Percentiles rank a stretch among this genome's conserved stretches.
phyloP scores from a whole-genome alignment of 2,329 filamentous ascomycete species.

The Akanthomyces muscarius region DNA sequence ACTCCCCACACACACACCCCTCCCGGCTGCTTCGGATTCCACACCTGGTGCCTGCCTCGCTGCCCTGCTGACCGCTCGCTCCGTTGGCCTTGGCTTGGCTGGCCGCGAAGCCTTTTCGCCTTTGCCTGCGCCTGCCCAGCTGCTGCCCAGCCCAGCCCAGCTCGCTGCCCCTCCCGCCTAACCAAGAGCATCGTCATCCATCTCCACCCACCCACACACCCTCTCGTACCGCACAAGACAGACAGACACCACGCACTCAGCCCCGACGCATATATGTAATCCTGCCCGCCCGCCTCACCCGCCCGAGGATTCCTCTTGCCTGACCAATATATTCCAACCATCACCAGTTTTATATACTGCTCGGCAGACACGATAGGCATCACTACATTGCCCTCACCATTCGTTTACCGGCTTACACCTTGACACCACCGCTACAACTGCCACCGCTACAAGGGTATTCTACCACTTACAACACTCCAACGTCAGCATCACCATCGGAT shows the following conservation, averaged over 20 bases:
- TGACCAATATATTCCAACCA: not conserved
- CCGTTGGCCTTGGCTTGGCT: not conserved
- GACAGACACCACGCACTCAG: conserved; percentile 5
- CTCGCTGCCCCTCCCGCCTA: not conserved
- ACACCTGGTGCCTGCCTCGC: not conserved
- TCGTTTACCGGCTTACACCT: not conserved
- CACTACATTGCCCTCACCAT: not conserved
- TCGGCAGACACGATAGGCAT: not conserved
- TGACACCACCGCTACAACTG: not conserved
- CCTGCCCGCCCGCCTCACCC: conserved; percentile 13
- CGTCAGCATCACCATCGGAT: not conserved
- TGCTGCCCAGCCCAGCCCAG: not conserved
- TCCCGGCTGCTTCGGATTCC: conserved; percentile 3
- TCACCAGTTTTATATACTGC: not conserved
- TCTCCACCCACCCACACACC: conserved; percentile 6
- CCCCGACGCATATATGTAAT: conserved; percentile 16
- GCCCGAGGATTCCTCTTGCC: not conserved
- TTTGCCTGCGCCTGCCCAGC: not conserved
- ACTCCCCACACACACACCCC: not conserved
- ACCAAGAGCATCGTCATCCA: conserved; percentile 17
- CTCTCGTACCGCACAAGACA: not conserved
- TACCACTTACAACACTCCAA: not conserved
- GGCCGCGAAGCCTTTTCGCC: not conserved
- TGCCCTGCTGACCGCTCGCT: conserved; percentile 10
- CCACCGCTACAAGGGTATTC: not conserved